Evolutionary conservation across 768 basidiomycete species (phyloP), one percentile per base, ranked within the genome.

Genomic region (Flagelloscypha sp.): DNA sequence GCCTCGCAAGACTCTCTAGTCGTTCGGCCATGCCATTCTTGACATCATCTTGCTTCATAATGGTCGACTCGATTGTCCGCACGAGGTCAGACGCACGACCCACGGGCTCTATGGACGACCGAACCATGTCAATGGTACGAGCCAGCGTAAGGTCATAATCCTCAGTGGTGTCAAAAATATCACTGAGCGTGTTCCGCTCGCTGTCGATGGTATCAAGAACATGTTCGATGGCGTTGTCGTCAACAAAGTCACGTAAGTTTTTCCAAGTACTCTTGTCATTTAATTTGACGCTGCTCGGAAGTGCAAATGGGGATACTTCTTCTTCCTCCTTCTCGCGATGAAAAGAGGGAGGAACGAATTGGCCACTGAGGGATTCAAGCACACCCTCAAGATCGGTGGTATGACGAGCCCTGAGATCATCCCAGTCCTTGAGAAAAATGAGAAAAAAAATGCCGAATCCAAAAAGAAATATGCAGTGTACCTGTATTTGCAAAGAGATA

Each of bases 351-450:
- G 86, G 85, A 12, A 90, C 85, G 23, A 74, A 61, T 37, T 85
- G 85, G 1, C 68, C 50, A 18, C 82, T 76, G 11, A 89, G 70
- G 2, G 77, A 70, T 41, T 88, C 86, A 6, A 90, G 69, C 21
- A 85, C 67, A 18, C 52, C 49, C 44, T 90, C 86, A 3, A 90
- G 67, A 1, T 74, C 68, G 9, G 72, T 65, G 5, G 72, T 69
- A 24, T 76, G 74, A 50, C 76, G 70, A 9, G 56, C 61, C n/a
- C 84, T 71, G 10, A 71, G 53, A 5, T 50, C 45, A 48, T 89
- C 86, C 84, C 84, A 89, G 50, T 75, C 72, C 84, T 88, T 41
- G 12, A n/a, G n/a, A n/a, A n/a, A n/a, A n/a, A n/a, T n/a, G n/a
- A n/a, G n/a, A n/a, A n/a, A n/a, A 23, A 13, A 24, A 18, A 17